A percentile compares a stretch with the other conserved stretches of the same genome.
Conservation (phyloP, 257 asterid species). For the Jacaranda copaia region DNA sequence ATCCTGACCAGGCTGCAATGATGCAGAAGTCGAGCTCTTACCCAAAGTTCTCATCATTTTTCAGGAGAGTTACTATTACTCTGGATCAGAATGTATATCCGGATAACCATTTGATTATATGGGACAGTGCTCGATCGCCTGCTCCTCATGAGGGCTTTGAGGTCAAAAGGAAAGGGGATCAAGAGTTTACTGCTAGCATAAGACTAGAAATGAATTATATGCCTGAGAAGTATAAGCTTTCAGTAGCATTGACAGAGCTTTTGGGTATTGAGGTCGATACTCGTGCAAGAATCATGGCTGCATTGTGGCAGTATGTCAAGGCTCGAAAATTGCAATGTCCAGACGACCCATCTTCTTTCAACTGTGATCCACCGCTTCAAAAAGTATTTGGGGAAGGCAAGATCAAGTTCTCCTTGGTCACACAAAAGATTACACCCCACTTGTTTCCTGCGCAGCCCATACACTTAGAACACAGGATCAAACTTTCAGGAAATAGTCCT, state of each 20-base stretch:
- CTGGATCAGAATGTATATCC: slow-evolving; percentile 92
- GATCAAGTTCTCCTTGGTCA: slow-evolving; percentile 80
- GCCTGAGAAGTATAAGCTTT: slow-evolving; percentile 89
- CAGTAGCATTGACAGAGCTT: slow-evolving; percentile 80
- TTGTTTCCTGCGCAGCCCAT: slow-evolving; percentile 89
- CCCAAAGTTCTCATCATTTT: slow-evolving; percentile 89
- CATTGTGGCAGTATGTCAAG: slow-evolving; percentile 93
- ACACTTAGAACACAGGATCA: slow-evolving; percentile 91
- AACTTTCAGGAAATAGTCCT: slow-evolving; percentile 87
- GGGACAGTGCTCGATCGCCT: slow-evolving; percentile 91
- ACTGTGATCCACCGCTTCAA: slow-evolving; percentile 89
- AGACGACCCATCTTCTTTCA: slow-evolving; percentile 86
- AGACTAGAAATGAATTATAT: slow-evolving; percentile 86
- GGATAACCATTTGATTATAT: slow-evolving; percentile 83
- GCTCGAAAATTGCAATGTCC: slow-evolving; percentile 90
- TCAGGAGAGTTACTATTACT: slow-evolving; percentile 87
- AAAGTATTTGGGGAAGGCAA: slow-evolving; percentile 83
- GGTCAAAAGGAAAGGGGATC: slow-evolving; percentile 94
- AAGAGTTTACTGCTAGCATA: slow-evolving; percentile 81
- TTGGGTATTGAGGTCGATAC: slow-evolving; percentile 94
- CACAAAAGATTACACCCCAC: slow-evolving; percentile 81
- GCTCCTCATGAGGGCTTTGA: slow-evolving; percentile 98
- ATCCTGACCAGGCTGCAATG: slow-evolving; percentile 86
- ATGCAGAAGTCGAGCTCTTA: slow-evolving; percentile 74
- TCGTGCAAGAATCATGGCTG: slow-evolving; percentile 89